Conservation (phyloP, 192 early-diverging fungal genomes). For the Linnemannia hyalina region DNA sequence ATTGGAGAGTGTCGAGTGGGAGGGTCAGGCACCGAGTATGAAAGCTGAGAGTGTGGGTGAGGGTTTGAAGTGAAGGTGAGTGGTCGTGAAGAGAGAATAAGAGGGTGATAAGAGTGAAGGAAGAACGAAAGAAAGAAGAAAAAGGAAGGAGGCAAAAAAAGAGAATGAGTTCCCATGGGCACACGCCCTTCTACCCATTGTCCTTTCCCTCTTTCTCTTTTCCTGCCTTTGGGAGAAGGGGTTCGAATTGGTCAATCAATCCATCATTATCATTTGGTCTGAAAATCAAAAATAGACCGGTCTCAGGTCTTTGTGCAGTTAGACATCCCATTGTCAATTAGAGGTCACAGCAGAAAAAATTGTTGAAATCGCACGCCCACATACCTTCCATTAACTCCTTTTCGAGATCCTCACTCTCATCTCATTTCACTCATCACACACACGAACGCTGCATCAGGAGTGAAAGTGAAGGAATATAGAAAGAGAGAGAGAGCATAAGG, state of each 20-base stretch:
- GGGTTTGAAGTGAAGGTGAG: neutral
- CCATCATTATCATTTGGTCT: neutral
- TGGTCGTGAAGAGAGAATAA: neutral
- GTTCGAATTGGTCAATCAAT: neutral
- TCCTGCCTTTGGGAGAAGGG: neutral
- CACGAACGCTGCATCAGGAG: too few species aligned
- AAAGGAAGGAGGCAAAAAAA: neutral
- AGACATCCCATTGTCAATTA: neutral
- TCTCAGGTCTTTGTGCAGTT: conserved; percentile 2
- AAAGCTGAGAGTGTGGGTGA: neutral
- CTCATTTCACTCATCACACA: neutral
- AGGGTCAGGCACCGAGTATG: too few species aligned
- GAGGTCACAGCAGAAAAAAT: neutral
- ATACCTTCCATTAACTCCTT: neutral
- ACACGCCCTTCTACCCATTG: neutral
- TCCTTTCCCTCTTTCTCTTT: neutral
- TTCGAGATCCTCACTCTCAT: neutral
- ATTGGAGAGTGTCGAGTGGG: too few species aligned
- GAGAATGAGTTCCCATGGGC: neutral
- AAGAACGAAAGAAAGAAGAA: neutral
- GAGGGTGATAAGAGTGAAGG: neutral
- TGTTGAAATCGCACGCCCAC: neutral
- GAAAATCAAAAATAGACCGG: neutral
- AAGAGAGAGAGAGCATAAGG: neutral
- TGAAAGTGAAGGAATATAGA: neutral